These are phyloP conservation scores for Tylopilus balloui DNA, from an alignment of 768 basidiomycete species.

Conservation along the genomic window DNA sequence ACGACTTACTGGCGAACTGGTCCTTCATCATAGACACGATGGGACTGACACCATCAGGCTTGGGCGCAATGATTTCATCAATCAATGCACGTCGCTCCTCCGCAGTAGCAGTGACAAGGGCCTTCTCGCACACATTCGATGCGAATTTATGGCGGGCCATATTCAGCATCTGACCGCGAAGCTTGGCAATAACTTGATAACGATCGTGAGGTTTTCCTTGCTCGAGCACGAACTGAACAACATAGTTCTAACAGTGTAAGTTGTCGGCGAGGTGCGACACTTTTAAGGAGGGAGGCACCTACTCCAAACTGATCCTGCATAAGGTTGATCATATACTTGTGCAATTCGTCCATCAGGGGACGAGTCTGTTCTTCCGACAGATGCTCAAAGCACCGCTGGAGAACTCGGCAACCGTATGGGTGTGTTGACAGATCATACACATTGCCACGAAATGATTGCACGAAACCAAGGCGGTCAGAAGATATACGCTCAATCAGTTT, in stretches of 20 bases:
- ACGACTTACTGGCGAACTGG: conserved; percentile 77
- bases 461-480: conserved; percentile 70
- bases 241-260: conserved; percentile 68
- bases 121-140: conserved; percentile 95
- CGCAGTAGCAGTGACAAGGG: conserved; percentile 59
- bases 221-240: conserved; percentile 89
- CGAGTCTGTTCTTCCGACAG: conserved; percentile 64
- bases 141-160: conserved; percentile 90
- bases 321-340: conserved; percentile 60
- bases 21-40: conserved; percentile 80
- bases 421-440: conserved; percentile 82
- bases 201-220: conserved; percentile 70
- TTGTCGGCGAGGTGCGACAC: conserved; percentile 3
- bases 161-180: conserved; percentile 72
- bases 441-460: conserved; percentile 69
- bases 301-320: conserved; percentile 94
- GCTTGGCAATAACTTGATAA: conserved; percentile 55
- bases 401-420: conserved; percentile 90
- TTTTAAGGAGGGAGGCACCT: conserved; percentile 25
- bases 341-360: conserved; percentile 78
- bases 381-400: conserved; percentile 89
- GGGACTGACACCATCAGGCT: conserved; percentile 60
- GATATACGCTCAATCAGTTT: conserved; percentile 81
- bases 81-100: conserved; percentile 68
- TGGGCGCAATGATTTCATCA: conserved; percentile 71